Base-by-base conservation (phyloP, 2,329 filamentous ascomycete species). In the Fusarium palustre region DNA sequence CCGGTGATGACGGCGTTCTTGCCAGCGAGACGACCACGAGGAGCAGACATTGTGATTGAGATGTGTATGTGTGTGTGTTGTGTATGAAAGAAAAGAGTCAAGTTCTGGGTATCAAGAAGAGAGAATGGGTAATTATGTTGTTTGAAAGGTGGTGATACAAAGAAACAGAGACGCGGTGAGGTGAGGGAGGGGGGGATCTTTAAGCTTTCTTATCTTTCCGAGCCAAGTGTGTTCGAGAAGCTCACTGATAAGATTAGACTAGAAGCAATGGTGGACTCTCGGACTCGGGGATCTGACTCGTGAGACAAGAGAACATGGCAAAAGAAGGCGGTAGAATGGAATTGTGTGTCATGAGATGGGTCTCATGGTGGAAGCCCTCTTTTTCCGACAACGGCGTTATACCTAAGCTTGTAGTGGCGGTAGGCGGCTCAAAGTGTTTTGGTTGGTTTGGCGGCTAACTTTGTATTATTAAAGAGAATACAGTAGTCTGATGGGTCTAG, bases 1-100 rank as follows among this genome's bases (percentile, higher is more conserved):
- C 93, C 93, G 56, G 93, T 97, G 81, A 97, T 87, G 78, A 97
- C 78, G 78, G 86, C 85, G 76, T 88, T 89, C 80, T 89, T 89
- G 79, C 86, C 87, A 39, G 83, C 81, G 25, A 89, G 81, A 75
- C 87, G 86, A 71, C 86, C 86, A 50, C 76, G 74, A 36, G 68
- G 46, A 39, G 55, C 31, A 45, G 57, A 42, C 62, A 65, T 65
- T 49, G 46, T 55, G 69, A 67, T 68, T 71, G 59, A 70, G 25
- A 78, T 74, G 47, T 72, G 71, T 76, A 12, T 47, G 38, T 12
- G 55, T 8, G 24, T 28, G 11, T 39, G 24, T 13, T 28, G 11
- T 39, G 24, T 15, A 18, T 18, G 34, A 41, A 16, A 31, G 18
- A 36, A 20, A 30, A 45, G 12, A 30, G 38, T 30, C 16, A 53